phyloP scores from a whole-genome alignment of 176 grass and related monocot species.

The Olyra latifolia region DNA sequence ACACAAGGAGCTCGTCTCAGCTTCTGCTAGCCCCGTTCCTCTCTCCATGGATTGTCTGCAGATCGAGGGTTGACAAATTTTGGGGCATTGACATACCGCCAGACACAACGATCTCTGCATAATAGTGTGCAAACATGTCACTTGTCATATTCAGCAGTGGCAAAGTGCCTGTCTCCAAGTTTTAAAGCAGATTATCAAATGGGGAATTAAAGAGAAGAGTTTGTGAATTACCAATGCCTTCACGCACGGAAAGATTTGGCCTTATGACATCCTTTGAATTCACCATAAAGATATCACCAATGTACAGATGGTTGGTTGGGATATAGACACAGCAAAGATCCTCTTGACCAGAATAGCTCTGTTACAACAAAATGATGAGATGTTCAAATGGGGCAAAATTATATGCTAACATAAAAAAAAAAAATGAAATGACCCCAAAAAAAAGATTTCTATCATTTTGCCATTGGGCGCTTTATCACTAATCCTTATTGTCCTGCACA shows the following conservation, averaged over 20 bases:
- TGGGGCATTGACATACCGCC: conserved; percentile 99
- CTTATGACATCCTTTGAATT: conserved; percentile 93
- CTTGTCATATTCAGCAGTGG: neutral
- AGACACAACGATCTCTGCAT: conserved; percentile 91
- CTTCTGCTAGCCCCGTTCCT: conserved; percentile 59
- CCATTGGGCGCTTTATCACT: neutral
- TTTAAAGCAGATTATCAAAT: conserved; percentile 26
- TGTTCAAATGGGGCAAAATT: neutral
- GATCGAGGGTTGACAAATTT: conserved; percentile 79
- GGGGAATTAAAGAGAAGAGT: neutral
- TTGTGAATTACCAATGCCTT: conserved; percentile 76
- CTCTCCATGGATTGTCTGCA: conserved; percentile 50
- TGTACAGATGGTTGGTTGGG: conserved; percentile 96
- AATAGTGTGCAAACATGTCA: neutral
- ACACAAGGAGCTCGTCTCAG: conserved; percentile 31
- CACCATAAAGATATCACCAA: conserved; percentile 95
- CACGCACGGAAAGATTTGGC: conserved; percentile 90
- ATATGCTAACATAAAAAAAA: conserved; percentile 13
- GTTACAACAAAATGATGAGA: conserved; percentile 20
- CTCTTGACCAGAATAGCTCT: conserved; percentile 94
- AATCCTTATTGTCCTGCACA: neutral
- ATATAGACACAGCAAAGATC: conserved; percentile 96
- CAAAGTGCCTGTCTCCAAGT: neutral
- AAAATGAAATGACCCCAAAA: neutral
- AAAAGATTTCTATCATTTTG: neutral